Conservation (phyloP, 805 yeast species). For the Clavispora vitiphila region DNA sequence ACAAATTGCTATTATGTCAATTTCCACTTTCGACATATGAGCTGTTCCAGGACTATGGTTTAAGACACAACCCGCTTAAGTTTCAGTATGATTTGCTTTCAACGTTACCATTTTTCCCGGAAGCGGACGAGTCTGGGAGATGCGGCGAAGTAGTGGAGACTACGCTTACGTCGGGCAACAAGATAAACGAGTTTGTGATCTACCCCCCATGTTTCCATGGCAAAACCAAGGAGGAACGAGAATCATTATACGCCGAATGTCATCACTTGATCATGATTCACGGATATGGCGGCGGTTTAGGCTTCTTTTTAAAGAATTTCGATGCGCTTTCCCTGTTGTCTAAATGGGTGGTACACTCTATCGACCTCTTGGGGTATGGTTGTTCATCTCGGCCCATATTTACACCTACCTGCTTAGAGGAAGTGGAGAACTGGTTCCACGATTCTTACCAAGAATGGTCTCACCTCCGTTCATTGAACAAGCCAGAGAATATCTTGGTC, state of each 20-base stretch:
- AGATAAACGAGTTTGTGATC: conserved; percentile 39
- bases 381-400: conserved; percentile 78
- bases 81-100: conserved; percentile 45
- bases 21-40: conserved; percentile 56
- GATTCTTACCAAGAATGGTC: conserved; percentile 67
- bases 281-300: conserved; percentile 44
- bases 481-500: conserved; percentile 40
- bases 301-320: conserved; percentile 38
- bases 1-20: conserved; percentile 45
- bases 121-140: conserved; percentile 24
- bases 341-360: conserved; percentile 74
- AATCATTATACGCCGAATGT: conserved; percentile 12
- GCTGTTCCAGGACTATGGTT: conserved; percentile 48
- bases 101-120: conserved; percentile 44
- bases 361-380: conserved; percentile 89
- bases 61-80: conserved; percentile 31
- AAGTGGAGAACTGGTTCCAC: conserved; percentile 59
- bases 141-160: conserved; percentile 30
- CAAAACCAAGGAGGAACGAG: conserved; percentile 9
- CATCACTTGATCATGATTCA: conserved; percentile 41
- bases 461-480: conserved; percentile 35
- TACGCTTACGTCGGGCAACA: conserved; percentile 23
- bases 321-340: conserved; percentile 23
- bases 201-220: conserved; percentile 19
- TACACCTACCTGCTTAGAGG: conserved; percentile 23